phyloP scores from a whole-genome alignment of 1,284 basidiomycete genomes.

The Pterulicium gracile region DNA sequence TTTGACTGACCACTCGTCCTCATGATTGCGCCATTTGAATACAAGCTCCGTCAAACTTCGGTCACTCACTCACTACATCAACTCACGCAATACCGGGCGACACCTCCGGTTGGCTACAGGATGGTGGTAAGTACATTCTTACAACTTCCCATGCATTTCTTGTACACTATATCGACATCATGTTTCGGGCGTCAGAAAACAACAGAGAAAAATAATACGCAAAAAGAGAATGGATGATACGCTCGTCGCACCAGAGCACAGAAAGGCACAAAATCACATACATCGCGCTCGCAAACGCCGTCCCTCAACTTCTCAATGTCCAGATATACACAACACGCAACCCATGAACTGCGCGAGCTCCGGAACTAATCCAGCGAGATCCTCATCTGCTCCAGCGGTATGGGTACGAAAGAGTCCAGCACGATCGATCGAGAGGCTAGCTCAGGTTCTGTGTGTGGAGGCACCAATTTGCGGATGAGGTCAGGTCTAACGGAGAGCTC shows the following conservation, averaged over 20 bases:
- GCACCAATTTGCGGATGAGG: constrained; percentile 85
- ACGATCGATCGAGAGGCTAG: constrained; percentile 80
- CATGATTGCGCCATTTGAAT: neutral
- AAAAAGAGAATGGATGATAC: neutral
- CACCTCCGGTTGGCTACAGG: neutral
- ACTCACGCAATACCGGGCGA: too few relatives aligned
- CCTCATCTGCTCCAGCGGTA: constrained; percentile 87
- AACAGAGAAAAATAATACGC: neutral
- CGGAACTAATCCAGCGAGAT: constrained; percentile 74
- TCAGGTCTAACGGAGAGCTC: constrained; percentile 96
- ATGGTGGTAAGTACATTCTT: neutral
- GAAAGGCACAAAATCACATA: constrained; percentile 10
- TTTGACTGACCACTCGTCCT: neutral
- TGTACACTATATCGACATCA: neutral
- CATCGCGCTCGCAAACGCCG: constrained; percentile 10
- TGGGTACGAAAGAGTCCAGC: constrained; percentile 86
- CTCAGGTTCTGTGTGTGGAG: constrained; percentile 81
- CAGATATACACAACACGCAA: constrained; percentile 7
- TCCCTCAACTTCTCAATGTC: constrained; percentile 15
- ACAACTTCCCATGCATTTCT: neutral
- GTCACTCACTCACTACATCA: too few relatives aligned
- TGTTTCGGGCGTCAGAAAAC: constrained; percentile 2
- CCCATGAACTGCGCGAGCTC: constrained; percentile 11
- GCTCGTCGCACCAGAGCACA: neutral
- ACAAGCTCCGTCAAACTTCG: too few relatives aligned